These are phyloP conservation scores for Neofusicoccum sp. DNA, from an alignment of 2,329 filamentous ascomycete species.

Conservation along the genomic window DNA sequence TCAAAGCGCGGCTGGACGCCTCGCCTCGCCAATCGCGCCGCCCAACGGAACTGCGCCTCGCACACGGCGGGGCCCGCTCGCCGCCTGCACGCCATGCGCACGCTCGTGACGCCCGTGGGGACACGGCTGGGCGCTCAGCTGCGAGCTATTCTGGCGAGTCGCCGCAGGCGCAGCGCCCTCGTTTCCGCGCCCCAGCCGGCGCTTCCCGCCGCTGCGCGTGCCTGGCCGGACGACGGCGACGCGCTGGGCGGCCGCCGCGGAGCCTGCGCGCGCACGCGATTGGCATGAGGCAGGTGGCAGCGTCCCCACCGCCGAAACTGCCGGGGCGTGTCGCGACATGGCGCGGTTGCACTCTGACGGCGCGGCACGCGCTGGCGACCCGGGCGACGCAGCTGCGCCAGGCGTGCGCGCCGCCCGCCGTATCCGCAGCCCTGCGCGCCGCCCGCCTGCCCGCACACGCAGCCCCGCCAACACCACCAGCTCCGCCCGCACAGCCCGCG, in stretches of 20 bases:
- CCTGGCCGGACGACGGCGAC: background rate
- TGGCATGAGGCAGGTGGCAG: conserved; percentile 4
- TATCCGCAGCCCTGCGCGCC: background rate
- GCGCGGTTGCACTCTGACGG: background rate
- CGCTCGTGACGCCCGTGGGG: background rate
- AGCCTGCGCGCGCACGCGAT: background rate
- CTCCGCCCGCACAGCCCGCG: conserved; percentile 6
- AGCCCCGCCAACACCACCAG: conserved; percentile 13
- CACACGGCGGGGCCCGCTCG: background rate
- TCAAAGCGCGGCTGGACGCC: conserved; percentile 11
- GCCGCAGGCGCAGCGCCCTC: background rate
- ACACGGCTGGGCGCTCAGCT: background rate
- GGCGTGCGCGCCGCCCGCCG: background rate
- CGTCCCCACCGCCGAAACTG: conserved; percentile 1
- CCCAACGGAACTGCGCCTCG: conserved; percentile 10
- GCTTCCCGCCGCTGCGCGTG: conserved; percentile 9
- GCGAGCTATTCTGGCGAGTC: background rate
- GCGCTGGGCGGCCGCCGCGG: background rate
- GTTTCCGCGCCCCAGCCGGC: background rate
- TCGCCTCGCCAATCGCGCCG: conserved; percentile 9
- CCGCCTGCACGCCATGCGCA: conserved; percentile 2
- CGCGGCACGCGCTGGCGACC: background rate
- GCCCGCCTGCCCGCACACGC: background rate
- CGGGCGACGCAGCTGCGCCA: background rate
- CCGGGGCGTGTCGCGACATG: background rate